Conservation (phyloP, 768 basidiomycete genomes). For the Amylocystis lapponica region DNA sequence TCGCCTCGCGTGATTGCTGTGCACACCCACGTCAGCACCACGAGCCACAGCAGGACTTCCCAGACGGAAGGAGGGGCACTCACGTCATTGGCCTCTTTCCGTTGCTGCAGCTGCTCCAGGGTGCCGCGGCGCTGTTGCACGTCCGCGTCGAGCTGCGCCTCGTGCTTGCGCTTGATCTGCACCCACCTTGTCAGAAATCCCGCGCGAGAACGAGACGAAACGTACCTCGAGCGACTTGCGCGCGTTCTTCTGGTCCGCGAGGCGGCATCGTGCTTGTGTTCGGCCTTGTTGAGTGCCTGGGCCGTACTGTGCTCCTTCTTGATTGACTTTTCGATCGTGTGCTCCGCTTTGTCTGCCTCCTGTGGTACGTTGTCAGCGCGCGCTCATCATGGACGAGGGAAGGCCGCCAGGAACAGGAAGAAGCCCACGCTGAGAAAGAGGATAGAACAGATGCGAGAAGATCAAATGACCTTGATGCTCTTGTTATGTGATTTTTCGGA, state of each 20-base stretch:
- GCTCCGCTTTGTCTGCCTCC: constrained; percentile 42
- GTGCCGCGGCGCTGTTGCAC: constrained; percentile 18
- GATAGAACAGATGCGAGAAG: too few species aligned
- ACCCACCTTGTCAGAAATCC: not conserved
- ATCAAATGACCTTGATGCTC: constrained; percentile 40
- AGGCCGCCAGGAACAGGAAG: not conserved
- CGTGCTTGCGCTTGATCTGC: constrained; percentile 24
- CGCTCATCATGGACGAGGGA: too few species aligned
- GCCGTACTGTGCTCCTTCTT: constrained; percentile 45
- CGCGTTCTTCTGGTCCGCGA: constrained; percentile 36
- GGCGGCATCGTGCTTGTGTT: constrained; percentile 46
- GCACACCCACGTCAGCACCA: too few species aligned
- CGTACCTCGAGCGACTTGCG: constrained; percentile 41
- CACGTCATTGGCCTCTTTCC: constrained; percentile 26
- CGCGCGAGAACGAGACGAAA: not conserved
- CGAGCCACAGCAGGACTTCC: too few species aligned
- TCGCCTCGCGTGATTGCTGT: constrained; percentile 16
- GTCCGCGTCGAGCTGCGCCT: constrained; percentile 18
- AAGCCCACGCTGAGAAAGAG: too few species aligned
- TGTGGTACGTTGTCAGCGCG: constrained; percentile 18
- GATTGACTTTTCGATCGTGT: constrained; percentile 41
- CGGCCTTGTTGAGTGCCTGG: constrained; percentile 47
- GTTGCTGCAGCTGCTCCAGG: constrained; percentile 20
- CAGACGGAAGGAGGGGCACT: constrained; percentile 3
- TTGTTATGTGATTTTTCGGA: constrained; percentile 50